Percentiles rank a stretch among this genome's conserved stretches.
These are phyloP conservation scores for Trypanosoma theileri DNA, from an alignment of 208 protist species.

Conservation along the genomic window DNA sequence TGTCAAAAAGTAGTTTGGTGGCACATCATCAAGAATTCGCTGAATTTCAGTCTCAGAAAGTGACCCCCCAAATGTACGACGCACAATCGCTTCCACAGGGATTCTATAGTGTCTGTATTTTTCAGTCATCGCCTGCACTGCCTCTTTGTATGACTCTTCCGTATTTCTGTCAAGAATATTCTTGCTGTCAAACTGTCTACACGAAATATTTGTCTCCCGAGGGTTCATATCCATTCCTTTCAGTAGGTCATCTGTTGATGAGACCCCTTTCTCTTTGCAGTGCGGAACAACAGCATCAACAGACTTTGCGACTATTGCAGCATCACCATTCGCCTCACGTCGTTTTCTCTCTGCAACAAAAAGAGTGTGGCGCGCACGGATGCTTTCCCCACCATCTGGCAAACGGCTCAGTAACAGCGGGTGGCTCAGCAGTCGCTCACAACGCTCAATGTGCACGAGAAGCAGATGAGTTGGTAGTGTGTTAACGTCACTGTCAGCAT, in stretches of 20 bases:
- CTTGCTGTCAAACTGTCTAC: neutral
- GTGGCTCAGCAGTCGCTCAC: conserved; percentile 57
- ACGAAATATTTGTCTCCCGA: no score
- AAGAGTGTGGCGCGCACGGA: conserved; percentile 39
- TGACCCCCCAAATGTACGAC: conserved; percentile 64
- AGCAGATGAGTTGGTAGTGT: conserved; percentile 40
- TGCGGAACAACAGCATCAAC: neutral
- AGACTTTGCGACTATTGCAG: conserved; percentile 3
- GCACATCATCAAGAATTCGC: conserved; percentile 67
- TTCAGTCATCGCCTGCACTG: conserved; percentile 35
- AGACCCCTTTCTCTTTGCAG: neutral
- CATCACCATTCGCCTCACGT: conserved; percentile 27
- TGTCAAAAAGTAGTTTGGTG: conserved; percentile 69
- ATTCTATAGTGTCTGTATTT: conserved; percentile 61
- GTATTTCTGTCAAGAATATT: neutral
- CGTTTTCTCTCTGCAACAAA: conserved; percentile 45
- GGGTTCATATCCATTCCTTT: neutral
- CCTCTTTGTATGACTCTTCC: conserved; percentile 24
- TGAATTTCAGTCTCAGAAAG: conserved; percentile 78
- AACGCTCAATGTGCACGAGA: conserved; percentile 54
- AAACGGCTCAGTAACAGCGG: conserved; percentile 51
- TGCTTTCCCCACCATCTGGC: conserved; percentile 49
- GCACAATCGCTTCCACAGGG: conserved; percentile 66
- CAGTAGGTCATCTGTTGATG: neutral
- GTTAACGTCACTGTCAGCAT: conserved; percentile 26